A percentile compares a stretch with the other conserved stretches of the same genome.
Conservation (phyloP, 495 filamentous ascomycete genomes). For the Penicillium salamii region DNA sequence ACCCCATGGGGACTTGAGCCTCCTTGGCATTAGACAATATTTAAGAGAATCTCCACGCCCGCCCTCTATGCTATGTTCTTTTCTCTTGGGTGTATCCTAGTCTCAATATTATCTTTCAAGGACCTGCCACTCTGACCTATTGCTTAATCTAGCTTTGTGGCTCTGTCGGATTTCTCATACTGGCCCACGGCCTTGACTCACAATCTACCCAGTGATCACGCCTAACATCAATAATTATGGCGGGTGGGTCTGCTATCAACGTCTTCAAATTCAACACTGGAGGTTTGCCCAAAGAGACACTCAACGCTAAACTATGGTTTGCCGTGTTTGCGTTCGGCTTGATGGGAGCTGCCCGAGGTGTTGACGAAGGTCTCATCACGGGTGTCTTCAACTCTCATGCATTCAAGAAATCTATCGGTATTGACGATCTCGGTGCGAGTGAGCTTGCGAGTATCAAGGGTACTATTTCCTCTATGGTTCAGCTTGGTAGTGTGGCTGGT, state of each 20-base stretch:
- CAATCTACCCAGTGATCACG: not conserved
- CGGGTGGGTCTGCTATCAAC: slow-evolving; percentile 1
- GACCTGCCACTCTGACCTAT: no score
- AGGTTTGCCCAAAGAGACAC: slow-evolving; percentile 21
- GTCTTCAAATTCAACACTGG: slow-evolving; percentile 5
- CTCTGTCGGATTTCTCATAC: not conserved
- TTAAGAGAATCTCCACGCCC: not conserved
- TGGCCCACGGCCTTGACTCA: not conserved
- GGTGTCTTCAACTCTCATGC: slow-evolving; percentile 49
- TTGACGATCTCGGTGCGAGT: not conserved
- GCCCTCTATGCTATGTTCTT: not conserved
- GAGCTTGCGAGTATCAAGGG: slow-evolving; percentile 2
- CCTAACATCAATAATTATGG: not conserved
- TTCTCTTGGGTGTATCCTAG: not conserved
- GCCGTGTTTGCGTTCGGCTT: slow-evolving; percentile 55
- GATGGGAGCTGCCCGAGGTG: slow-evolving; percentile 57
- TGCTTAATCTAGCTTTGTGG: not conserved
- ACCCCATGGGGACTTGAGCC: not conserved
- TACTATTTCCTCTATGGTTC: slow-evolving; percentile 3
- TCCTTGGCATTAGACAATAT: not conserved
- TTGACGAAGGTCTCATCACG: slow-evolving; percentile 59
- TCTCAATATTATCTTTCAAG: not conserved
- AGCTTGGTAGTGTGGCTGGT: slow-evolving; percentile 1
- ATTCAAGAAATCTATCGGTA: slow-evolving; percentile 12
- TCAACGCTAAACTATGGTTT: slow-evolving; percentile 53